Evolutionary conservation across 2,329 filamentous ascomycete species (phyloP).

Genomic region (Exutisphaerella laricina): DNA sequence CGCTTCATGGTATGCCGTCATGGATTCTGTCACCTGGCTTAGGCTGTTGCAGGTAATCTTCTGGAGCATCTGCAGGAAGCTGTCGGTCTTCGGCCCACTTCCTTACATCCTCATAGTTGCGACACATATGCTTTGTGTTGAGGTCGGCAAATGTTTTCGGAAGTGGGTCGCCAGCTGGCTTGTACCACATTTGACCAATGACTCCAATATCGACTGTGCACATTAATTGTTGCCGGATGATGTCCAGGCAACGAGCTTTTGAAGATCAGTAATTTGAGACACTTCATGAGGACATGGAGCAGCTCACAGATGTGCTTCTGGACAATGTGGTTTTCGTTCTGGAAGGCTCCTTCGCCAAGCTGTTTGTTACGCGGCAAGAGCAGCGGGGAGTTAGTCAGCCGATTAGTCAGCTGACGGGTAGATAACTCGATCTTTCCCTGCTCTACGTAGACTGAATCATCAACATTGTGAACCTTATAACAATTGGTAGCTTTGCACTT

Average conservation of each 20-base stretch:
- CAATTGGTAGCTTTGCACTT: too few species aligned
- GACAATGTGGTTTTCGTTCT: slow-evolving; percentile 52
- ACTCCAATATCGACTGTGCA: slow-evolving; percentile 57
- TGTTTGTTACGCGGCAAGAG: too few species aligned
- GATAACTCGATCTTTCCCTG: too few species aligned
- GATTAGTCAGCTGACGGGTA: too few species aligned
- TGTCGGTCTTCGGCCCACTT: slow-evolving; percentile 54
- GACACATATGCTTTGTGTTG: slow-evolving; percentile 56
- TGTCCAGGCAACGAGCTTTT: slow-evolving; percentile 57
- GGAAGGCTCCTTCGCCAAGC: slow-evolving; percentile 49
- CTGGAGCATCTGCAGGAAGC: slow-evolving; percentile 37
- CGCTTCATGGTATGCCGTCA: slow-evolving; percentile 13
- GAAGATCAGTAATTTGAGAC: slow-evolving; percentile 3
- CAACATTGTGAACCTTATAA: too few species aligned
- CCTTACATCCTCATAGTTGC: slow-evolving; percentile 51
- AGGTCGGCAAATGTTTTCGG: slow-evolving; percentile 56
- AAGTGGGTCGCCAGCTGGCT: slow-evolving; percentile 32
- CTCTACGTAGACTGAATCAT: too few species aligned
- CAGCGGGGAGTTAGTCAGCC: too few species aligned
- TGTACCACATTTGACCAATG: slow-evolving; percentile 57
- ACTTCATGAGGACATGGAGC: neutral
- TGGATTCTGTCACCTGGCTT: slow-evolving; percentile 13
- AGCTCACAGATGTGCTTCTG: slow-evolving; percentile 53
- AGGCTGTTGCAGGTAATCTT: slow-evolving; percentile 16
- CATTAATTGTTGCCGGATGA: slow-evolving; percentile 60